Conservation (phyloP, 352 stramenopile genomes). For the Globisporangium irregulare region DNA sequence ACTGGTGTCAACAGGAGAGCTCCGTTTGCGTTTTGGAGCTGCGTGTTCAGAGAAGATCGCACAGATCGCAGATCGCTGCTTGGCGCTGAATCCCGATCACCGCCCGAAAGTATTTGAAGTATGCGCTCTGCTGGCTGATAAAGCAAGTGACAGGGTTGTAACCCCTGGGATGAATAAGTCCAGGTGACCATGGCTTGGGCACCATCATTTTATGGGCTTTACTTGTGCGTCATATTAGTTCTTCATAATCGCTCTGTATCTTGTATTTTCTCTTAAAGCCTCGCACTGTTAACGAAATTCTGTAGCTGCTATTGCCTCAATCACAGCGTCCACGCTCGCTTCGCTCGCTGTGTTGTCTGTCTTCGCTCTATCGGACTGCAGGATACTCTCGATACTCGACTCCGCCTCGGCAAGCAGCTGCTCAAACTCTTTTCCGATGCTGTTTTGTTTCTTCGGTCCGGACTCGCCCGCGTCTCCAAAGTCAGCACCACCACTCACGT, state of each 20-base stretch:
- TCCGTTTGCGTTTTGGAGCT: too few species aligned
- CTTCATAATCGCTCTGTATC: not conserved
- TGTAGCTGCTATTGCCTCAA: conserved; percentile 13
- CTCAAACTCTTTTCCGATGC: conserved; percentile 70
- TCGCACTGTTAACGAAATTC: conserved; percentile 2
- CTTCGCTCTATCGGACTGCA: conserved; percentile 10
- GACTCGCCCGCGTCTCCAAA: conserved; percentile 1
- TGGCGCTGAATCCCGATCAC: too few species aligned
- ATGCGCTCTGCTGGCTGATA: too few species aligned
- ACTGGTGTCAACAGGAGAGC: too few species aligned
- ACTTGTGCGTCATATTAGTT: too few species aligned
- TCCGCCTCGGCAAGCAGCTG: conserved; percentile 64
- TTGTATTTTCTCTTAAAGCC: not conserved
- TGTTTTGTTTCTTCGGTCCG: conserved; percentile 28
- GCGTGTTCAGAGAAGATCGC: too few species aligned
- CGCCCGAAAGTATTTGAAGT: too few species aligned
- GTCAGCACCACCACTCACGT: conserved; percentile 5
- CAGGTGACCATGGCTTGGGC: too few species aligned
- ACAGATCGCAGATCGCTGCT: too few species aligned
- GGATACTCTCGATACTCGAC: conserved; percentile 59
- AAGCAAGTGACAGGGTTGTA: too few species aligned
- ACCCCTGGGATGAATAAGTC: too few species aligned
- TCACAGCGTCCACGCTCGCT: conserved; percentile 16
- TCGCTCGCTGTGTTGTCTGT: conserved; percentile 5
- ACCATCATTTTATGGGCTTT: too few species aligned